Evolutionary conservation across 345 rosid genomes (phyloP).

Genomic region (Aurinia saxatilis): DNA sequence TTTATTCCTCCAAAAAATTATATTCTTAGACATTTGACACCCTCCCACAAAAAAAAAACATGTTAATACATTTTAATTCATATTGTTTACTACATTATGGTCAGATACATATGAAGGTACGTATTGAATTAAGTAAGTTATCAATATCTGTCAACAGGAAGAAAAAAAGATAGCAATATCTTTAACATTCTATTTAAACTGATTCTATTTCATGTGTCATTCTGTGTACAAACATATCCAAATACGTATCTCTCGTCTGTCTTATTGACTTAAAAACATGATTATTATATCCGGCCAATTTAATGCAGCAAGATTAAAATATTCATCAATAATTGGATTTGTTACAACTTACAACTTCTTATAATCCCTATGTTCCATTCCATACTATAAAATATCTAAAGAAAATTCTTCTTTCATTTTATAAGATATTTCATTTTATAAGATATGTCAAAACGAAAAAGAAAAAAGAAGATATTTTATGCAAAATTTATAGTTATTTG

Average conservation of each 20-base stretch:
- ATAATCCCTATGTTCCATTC: too few species aligned
- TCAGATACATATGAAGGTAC: constrained; percentile 7
- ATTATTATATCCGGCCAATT: not conserved
- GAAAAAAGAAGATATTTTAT: too few species aligned
- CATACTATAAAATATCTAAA: too few species aligned
- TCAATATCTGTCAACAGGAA: not conserved
- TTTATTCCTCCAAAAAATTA: too few species aligned
- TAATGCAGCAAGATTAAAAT: not conserved
- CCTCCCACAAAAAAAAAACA: not conserved
- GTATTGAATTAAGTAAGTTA: not conserved
- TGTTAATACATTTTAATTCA: not conserved
- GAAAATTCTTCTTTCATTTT: too few species aligned
- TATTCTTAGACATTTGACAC: too few species aligned
- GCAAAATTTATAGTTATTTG: too few species aligned
- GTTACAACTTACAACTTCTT: too few species aligned
- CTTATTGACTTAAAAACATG: not conserved
- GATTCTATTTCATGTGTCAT: constrained; percentile 5
- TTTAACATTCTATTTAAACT: not conserved
- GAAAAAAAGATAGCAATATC: not conserved
- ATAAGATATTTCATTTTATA: too few species aligned
- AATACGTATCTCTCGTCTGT: constrained; percentile 9
- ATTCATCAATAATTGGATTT: constrained; percentile 3
- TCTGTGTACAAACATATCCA: constrained; percentile 6
- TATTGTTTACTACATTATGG: not conserved
- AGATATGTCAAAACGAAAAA: too few species aligned